Conservation (phyloP, 345 rosid species). For the Noccaea bulbosa region DNA sequence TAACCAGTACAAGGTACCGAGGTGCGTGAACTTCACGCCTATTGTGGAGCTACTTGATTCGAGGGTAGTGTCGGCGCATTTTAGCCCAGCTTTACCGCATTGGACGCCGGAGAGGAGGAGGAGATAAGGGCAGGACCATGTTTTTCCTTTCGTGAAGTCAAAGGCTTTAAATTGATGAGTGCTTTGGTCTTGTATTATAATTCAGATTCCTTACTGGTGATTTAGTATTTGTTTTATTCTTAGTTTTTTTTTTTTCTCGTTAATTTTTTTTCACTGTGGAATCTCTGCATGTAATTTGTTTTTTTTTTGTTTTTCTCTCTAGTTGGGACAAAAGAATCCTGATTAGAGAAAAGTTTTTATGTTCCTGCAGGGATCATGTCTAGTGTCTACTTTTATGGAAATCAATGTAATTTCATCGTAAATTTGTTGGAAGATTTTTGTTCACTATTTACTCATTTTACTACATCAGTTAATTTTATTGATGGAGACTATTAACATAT, state of each 20-base stretch:
- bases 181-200: conserved; percentile 44
- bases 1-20: conserved; percentile 93
- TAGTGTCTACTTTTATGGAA: conserved; percentile 39
- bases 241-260: conserved; percentile 2
- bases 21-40: conserved; percentile 90
- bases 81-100: conserved; percentile 72
- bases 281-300: conserved; percentile 37
- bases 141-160: conserved; percentile 38
- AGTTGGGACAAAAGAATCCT: conserved; percentile 35
- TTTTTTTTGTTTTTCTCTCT: conserved; percentile 25
- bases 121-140: conserved; percentile 35
- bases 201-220: conserved; percentile 35
- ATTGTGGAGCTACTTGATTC: conserved; percentile 88
- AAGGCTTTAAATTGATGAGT: conserved; percentile 39
- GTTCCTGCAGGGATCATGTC: conserved; percentile 39
- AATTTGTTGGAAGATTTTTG: conserved; percentile 10
- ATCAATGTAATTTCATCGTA: conserved; percentile 16
- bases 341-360: conserved; percentile 34
- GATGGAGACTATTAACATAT: too few relatives aligned
- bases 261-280: conserved; percentile 28
- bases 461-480: too few relatives aligned
- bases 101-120: conserved; percentile 81
- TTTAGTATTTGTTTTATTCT: conserved; percentile 3
- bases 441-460: background rate
- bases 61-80: conserved; percentile 68